Percentiles rank a stretch among this genome's conserved stretches.
Conservation (phyloP, 2,329 filamentous ascomycete genomes). For the Cadophora luteo-olivacea region DNA sequence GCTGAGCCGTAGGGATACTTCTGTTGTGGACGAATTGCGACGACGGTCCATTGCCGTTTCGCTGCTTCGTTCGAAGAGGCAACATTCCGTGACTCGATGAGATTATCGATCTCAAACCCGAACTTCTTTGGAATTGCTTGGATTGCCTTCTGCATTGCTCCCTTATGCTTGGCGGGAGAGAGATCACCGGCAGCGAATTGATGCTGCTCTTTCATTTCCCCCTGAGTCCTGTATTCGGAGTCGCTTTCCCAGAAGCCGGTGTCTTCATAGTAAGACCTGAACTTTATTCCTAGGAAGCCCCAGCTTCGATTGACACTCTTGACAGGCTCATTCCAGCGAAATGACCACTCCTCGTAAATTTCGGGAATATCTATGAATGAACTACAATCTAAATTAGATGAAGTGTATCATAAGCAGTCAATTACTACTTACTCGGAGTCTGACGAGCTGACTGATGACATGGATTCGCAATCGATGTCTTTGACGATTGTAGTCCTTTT, state of each 20-base stretch:
- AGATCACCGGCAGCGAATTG: slow-evolving; percentile 19
- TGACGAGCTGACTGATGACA: slow-evolving; percentile 18
- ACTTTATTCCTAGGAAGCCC: slow-evolving; percentile 28
- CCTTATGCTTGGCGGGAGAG: slow-evolving; percentile 25
- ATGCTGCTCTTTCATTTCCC: slow-evolving; percentile 27
- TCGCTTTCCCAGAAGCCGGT: slow-evolving; percentile 24
- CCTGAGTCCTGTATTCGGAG: slow-evolving; percentile 26
- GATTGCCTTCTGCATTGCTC: slow-evolving; percentile 26
- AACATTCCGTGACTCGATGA: slow-evolving; percentile 25
- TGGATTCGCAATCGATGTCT: slow-evolving; percentile 20
- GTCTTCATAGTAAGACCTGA: slow-evolving; percentile 28
- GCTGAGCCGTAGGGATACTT: slow-evolving; percentile 27
- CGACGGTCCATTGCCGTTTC: slow-evolving; percentile 29
- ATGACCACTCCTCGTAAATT: slow-evolving; percentile 31
- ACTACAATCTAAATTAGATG: neutral
- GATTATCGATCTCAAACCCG: slow-evolving; percentile 25
- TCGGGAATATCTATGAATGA: slow-evolving; percentile 16
- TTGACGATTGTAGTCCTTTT: slow-evolving; percentile 14
- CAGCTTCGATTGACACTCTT: slow-evolving; percentile 16
- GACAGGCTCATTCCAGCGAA: slow-evolving; percentile 22
- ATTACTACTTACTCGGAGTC: slow-evolving; percentile 10
- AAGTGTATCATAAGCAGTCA: neutral
- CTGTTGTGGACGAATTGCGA: slow-evolving; percentile 24
- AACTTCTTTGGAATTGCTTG: slow-evolving; percentile 27
- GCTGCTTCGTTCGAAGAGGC: slow-evolving; percentile 17